Percentiles rank a stretch among this genome's conserved stretches.
phyloP scores from a whole-genome alignment of 176 grass and related monocot genomes.

The Carex parvula region DNA sequence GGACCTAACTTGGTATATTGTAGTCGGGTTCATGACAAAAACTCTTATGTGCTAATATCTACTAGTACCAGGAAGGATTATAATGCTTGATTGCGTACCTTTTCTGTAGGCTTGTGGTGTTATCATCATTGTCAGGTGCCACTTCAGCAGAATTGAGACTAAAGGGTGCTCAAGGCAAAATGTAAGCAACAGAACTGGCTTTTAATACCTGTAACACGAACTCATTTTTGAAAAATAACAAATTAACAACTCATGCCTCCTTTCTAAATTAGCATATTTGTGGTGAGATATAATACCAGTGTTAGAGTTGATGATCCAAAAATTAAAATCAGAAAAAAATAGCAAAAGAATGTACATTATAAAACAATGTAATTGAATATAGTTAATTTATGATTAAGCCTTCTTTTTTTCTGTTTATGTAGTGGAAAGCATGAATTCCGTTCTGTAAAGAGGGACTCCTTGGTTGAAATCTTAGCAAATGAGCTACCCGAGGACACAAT shows the following conservation, averaged over 20 bases:
- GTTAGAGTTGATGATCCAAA: not conserved
- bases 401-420: not conserved
- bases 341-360: not conserved
- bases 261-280: not conserved
- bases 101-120: slow-evolving; percentile 1
- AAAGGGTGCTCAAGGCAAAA: not conserved
- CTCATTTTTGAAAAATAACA: not conserved
- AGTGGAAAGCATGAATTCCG: slow-evolving; percentile 54
- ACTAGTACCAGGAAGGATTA: not conserved
- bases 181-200: not conserved
- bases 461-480: slow-evolving; percentile 42
- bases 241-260: not conserved
- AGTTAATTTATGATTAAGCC: not conserved
- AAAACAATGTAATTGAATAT: not conserved
- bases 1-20: not conserved
- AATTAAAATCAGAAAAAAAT: not conserved
- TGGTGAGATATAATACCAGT: not conserved
- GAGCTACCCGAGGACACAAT: slow-evolving; percentile 54
- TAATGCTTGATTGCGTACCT: not conserved
- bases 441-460: slow-evolving; percentile 46
- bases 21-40: not conserved
- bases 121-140: not conserved
- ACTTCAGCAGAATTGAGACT: slow-evolving; percentile 11
- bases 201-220: not conserved
- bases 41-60: not conserved